Percentiles rank a stretch among this genome's conserved stretches.
Conservation (phyloP, 345 rosid genomes). For the Eucalyptus viminalis region DNA sequence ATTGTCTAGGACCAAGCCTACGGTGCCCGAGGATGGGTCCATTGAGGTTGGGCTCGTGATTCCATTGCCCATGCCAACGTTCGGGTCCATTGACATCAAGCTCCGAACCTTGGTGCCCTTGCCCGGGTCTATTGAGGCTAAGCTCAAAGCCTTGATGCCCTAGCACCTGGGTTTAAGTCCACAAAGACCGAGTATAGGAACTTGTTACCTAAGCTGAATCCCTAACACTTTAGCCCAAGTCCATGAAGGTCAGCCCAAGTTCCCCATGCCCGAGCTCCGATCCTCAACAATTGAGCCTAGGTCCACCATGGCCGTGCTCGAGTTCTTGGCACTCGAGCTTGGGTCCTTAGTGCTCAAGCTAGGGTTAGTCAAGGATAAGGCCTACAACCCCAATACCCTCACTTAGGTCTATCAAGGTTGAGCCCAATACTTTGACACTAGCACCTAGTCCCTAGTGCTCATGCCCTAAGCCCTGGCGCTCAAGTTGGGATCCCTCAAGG, state of each 20-base stretch:
- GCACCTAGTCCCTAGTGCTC: background rate
- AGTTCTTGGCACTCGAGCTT: background rate
- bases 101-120: background rate
- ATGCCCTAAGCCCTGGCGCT: rapidly evolving
- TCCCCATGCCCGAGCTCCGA: background rate
- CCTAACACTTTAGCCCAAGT: too few species aligned
- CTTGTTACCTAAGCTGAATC: background rate
- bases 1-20: too few species aligned
- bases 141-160: background rate
- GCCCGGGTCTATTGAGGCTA: background rate
- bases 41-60: background rate
- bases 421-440: rapidly evolving
- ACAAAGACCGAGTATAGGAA: background rate
- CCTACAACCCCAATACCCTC: rapidly evolving
- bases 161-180: background rate
- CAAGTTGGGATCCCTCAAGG: background rate
- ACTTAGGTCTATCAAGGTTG: background rate
- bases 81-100: background rate
- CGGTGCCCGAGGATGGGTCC: background rate
- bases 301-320: background rate
- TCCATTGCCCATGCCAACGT: background rate
- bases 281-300: background rate
- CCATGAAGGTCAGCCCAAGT: background rate
- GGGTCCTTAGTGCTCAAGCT: background rate
- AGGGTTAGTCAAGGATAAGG: background rate